Evolutionary conservation across 83 land plant species (phyloP), one percentile per base, ranked within the genome.

Genomic region (Diphasiastrum complanatum): DNA sequence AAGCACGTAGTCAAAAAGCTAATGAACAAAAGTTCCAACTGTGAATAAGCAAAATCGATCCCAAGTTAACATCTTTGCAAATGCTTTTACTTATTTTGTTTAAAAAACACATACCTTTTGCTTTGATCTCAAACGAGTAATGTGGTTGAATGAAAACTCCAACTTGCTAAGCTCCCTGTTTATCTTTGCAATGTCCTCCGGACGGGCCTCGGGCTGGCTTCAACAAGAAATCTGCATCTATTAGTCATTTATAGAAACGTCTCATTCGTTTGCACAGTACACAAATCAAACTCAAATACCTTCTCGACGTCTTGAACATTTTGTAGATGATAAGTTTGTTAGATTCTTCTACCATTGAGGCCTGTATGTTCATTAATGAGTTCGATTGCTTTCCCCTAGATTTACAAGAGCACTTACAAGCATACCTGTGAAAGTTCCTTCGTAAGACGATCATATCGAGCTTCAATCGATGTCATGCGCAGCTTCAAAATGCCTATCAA

Each of bases 141-240:
- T 80, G n/a, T 75, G 66, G 5, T 65, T 65, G 68, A 89, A 64
- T 0, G 70, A 68, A 32, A 50, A 69, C 25, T 75, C 78, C 46
- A 89, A 63, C 51, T 67, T 85, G 32, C 74, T 49, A n/a, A 89
- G 77, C 77, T 89, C 96, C 75, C 85, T 89, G 54, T 86, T 85
- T 24, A 83, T 73, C 46, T 61, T 77, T 10, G 81, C 60, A 55
- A 72, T 80, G 40, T 85, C 87, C 5, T 62, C 70, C 16, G 90
- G 79, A 30, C 78, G 50, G 19, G 72, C 75, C 53, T 71, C 84
- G 22, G 96, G 87, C 96, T 89, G 83, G 70, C 87, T 87, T 87
- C 71, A 80, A 20, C 55, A 34, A 30, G 75, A 60, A 43, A 68
- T 31, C 43, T 67, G 0, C 19, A 51, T 38, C 33, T 16, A 2